Percentiles rank a stretch among this genome's conserved stretches.
Conservation (phyloP, 306 rosid genomes). For the Prunus dulcis region DNA sequence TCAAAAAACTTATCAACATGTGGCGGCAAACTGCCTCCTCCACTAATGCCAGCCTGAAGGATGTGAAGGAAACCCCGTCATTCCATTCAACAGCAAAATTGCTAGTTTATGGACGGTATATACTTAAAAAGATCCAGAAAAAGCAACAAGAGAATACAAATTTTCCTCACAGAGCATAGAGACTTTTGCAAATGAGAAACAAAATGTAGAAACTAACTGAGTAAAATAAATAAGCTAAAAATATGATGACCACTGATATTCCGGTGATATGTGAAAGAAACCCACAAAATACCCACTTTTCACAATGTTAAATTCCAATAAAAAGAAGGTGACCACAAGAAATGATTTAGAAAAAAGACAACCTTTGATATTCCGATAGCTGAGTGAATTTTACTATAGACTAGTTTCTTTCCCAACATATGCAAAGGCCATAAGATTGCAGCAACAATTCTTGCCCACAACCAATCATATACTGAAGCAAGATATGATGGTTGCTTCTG, state of each 20-base stretch:
- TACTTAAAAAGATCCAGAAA: neutral
- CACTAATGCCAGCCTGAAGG: conserved; percentile 90
- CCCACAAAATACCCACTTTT: neutral
- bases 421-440: conserved; percentile 74
- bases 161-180: neutral
- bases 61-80: conserved; percentile 27
- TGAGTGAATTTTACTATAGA: conserved; percentile 75
- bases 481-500: conserved; percentile 53
- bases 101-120: conserved; percentile 10
- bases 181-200: neutral
- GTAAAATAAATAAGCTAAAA: neutral
- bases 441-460: conserved; percentile 75
- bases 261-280: neutral
- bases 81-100: conserved; percentile 17
- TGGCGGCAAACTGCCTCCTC: conserved; percentile 84
- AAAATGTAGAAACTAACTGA: neutral
- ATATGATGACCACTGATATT: conserved; percentile 21
- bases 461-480: conserved; percentile 60
- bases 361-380: conserved; percentile 71
- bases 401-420: conserved; percentile 67
- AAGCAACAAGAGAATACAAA: neutral
- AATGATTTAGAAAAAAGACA: neutral
- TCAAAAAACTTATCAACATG: conserved; percentile 85
- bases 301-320: neutral
- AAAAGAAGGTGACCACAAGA: neutral